phyloP scores from a whole-genome alignment of 2,329 filamentous ascomycete species.

The Macrophomina tecta region DNA sequence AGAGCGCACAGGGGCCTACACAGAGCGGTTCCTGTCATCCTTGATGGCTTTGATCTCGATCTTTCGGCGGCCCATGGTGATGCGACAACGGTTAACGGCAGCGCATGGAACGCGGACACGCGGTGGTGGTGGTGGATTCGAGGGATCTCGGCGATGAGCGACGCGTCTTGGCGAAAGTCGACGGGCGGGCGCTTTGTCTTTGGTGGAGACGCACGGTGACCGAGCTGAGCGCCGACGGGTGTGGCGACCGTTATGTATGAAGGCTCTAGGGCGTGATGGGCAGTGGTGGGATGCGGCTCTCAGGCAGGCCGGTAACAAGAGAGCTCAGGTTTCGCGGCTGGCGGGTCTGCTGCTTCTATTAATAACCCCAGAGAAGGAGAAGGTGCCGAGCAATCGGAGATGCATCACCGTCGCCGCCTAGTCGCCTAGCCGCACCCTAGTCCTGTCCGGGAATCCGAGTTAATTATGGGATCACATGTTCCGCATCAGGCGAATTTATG shows the following conservation, averaged over 20 bases:
- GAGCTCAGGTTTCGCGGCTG: conserved; percentile 24
- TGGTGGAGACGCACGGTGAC: conserved; percentile 16
- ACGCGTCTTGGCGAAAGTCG: conserved; percentile 22
- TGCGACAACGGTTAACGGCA: conserved; percentile 13
- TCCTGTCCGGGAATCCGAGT: not conserved
- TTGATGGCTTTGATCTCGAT: conserved; percentile 99
- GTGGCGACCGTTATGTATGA: conserved; percentile 26
- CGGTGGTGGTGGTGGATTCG: conserved; percentile 16
- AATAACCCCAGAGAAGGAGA: conserved; percentile 15
- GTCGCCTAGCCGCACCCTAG: not conserved
- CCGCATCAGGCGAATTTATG: conserved; percentile 4
- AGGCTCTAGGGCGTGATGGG: conserved; percentile 7
- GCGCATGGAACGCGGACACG: conserved; percentile 26
- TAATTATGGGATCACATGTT: not conserved
- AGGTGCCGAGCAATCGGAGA: conserved; percentile 15
- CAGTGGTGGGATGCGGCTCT: conserved; percentile 28
- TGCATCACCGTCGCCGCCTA: conserved; percentile 10
- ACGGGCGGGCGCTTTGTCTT: conserved; percentile 26
- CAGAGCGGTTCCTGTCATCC: conserved; percentile 95
- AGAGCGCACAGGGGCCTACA: conserved; percentile 67
- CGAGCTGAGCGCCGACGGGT: conserved; percentile 5
- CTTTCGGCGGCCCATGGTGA: conserved; percentile 91
- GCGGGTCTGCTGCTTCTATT: conserved; percentile 22
- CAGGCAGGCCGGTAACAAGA: conserved; percentile 16
- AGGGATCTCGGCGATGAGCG: conserved; percentile 19